Percentiles rank a stretch among this genome's conserved stretches.
Evolutionary conservation across 345 rosid genomes (phyloP).

Genomic region (Euphorbia peplus): DNA sequence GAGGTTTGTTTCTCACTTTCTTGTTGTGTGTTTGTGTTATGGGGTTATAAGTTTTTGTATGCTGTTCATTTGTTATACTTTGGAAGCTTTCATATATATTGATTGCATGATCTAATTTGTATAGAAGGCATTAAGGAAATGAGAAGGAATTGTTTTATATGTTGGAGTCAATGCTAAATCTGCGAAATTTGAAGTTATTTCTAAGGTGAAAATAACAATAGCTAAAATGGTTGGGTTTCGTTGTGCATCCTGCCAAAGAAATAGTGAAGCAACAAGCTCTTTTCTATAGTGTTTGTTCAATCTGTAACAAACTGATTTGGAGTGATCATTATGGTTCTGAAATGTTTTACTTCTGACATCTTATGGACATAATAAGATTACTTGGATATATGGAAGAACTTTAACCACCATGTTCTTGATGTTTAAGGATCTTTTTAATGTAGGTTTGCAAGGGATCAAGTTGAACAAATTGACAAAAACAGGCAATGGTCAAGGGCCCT

Average conservation of each 20-base stretch:
- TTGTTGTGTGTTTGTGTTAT: not conserved
- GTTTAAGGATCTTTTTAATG: constrained; percentile 8
- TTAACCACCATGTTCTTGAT: not conserved
- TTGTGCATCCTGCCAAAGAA: not conserved
- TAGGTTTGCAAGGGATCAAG: constrained; percentile 84
- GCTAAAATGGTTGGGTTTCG: not conserved
- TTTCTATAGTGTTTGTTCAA: not conserved
- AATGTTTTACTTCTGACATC: not conserved
- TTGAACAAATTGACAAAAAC: constrained; percentile 75
- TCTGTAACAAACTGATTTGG: not conserved
- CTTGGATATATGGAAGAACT: not conserved
- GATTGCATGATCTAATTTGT: not conserved
- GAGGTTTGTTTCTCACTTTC: constrained; percentile 41
- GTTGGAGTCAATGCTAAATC: not conserved
- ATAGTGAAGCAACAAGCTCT: not conserved
- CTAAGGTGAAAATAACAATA: not conserved
- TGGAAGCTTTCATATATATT: not conserved
- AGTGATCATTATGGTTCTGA: not conserved
- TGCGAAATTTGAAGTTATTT: not conserved
- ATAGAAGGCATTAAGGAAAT: not conserved
- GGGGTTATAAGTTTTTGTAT: not conserved
- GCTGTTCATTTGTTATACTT: not conserved
- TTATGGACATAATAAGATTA: not conserved
- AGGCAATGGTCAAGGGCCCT: constrained; percentile 98
- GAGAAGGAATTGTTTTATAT: not conserved